Evolutionary conservation across 805 yeast species (phyloP).

Genomic region (Zygosaccharomyces bisporus): DNA sequence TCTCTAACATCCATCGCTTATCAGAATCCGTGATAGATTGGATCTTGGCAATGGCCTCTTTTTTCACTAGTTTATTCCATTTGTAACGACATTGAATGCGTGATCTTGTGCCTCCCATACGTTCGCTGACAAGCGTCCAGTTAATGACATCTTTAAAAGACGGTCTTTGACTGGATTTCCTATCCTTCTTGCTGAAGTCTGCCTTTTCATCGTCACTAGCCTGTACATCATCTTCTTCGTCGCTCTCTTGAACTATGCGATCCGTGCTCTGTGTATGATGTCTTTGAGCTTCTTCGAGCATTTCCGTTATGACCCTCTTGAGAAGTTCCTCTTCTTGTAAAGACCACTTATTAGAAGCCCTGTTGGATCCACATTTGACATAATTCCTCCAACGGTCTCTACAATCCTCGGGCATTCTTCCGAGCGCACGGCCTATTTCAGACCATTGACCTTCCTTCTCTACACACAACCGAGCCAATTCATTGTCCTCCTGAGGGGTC

Average conservation of each 20-base stretch:
- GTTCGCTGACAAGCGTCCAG: constrained; percentile 89
- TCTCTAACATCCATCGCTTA: constrained; percentile 46
- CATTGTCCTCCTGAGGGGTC: constrained; percentile 76
- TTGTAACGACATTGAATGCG: constrained; percentile 94
- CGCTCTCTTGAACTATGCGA: constrained; percentile 17
- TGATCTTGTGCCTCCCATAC: constrained; percentile 83
- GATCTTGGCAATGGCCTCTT: constrained; percentile 48
- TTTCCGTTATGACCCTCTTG: constrained; percentile 49
- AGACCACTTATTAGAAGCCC: constrained; percentile 80
- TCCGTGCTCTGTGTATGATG: constrained; percentile 17
- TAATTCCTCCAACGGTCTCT: constrained; percentile 96
- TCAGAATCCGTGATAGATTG: constrained; percentile 46
- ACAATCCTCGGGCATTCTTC: constrained; percentile 97
- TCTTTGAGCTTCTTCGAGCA: constrained; percentile 39
- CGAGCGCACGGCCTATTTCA: constrained; percentile 69
- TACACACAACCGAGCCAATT: constrained; percentile 57
- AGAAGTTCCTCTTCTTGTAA: constrained; percentile 63
- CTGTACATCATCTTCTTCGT: constrained; percentile 20
- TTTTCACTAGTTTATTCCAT: constrained; percentile 77
- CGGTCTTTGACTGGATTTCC: constrained; percentile 24
- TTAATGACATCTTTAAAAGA: constrained; percentile 51
- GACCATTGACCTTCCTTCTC: constrained; percentile 86
- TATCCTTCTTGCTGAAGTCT: constrained; percentile 18
- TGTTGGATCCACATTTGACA: constrained; percentile 79
- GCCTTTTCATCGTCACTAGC: constrained; percentile 19